Evolutionary conservation across 2,329 filamentous ascomycete species (phyloP).

Genomic region (Knufia petricola): DNA sequence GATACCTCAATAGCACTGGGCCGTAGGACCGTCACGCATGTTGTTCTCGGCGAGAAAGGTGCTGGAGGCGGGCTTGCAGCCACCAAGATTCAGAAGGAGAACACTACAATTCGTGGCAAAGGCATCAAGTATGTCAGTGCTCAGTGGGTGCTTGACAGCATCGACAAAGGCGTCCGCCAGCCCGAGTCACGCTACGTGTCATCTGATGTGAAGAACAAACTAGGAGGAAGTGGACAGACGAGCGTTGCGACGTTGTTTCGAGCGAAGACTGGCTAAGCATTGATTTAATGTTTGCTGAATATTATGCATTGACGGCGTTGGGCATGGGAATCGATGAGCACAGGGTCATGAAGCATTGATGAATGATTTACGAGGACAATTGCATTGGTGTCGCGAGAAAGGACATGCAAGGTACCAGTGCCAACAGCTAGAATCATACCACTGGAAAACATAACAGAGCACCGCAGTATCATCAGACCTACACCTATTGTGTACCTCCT

Average conservation of each 20-base stretch:
- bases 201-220: conserved; percentile 35
- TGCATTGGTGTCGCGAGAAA: too few species aligned
- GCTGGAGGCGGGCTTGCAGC: conserved; percentile 64
- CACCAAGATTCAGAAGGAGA: conserved; percentile 73
- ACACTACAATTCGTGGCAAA: conserved; percentile 55
- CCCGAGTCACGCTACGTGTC: conserved; percentile 63
- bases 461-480: too few species aligned
- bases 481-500: too few species aligned
- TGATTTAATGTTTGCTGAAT: too few species aligned
- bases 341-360: too few species aligned
- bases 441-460: too few species aligned
- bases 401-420: too few species aligned
- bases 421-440: too few species aligned
- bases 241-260: conserved; percentile 41
- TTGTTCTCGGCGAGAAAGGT: conserved; percentile 52
- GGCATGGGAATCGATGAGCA: too few species aligned
- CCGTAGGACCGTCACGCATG: conserved; percentile 69
- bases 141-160: conserved; percentile 78
- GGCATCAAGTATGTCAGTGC: conserved; percentile 69
- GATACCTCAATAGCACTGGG: conserved; percentile 60
- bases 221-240: conserved; percentile 52
- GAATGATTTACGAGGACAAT: too few species aligned
- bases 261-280: background rate
- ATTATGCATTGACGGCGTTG: too few species aligned
- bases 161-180: conserved; percentile 64